Evolutionary conservation across 805 yeast genomes (phyloP).

Genomic region (Teunomyces lycoperdinae): DNA sequence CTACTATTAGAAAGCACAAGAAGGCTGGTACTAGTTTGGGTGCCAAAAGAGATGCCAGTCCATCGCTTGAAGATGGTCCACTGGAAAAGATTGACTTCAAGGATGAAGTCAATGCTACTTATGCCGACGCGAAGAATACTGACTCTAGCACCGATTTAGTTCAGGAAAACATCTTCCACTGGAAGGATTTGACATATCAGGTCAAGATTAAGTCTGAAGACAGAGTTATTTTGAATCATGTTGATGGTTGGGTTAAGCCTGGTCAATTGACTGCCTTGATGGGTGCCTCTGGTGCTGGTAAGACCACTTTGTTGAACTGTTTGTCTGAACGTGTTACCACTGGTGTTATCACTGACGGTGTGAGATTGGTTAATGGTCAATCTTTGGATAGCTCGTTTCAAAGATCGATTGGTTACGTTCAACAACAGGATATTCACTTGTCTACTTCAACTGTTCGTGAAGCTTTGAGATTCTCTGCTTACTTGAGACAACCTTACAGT

Average conservation of each 20-base stretch:
- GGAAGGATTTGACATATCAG: slow-evolving; percentile 38
- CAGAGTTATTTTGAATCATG: slow-evolving; percentile 46
- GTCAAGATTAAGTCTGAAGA: slow-evolving; percentile 38
- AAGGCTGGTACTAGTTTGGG: slow-evolving; percentile 13
- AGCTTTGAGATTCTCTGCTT: slow-evolving; percentile 21
- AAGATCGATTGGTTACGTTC: slow-evolving; percentile 30
- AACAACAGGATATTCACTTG: slow-evolving; percentile 31
- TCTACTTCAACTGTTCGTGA: slow-evolving; percentile 27
- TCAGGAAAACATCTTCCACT: slow-evolving; percentile 26
- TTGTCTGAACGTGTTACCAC: slow-evolving; percentile 22
- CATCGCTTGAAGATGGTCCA: slow-evolving; percentile 1
- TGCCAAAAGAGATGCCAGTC: slow-evolving; percentile 8
- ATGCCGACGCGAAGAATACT: slow-evolving; percentile 18
- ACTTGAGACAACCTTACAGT: slow-evolving; percentile 19
- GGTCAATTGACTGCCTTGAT: slow-evolving; percentile 75
- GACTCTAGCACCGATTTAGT: slow-evolving; percentile 1
- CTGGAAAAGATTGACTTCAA: slow-evolving; percentile 6
- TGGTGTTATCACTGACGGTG: slow-evolving; percentile 23
- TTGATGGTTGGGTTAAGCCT: slow-evolving; percentile 81
- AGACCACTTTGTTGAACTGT: slow-evolving; percentile 42
- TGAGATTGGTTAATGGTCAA: slow-evolving; percentile 34
- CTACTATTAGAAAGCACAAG: slow-evolving; percentile 33
- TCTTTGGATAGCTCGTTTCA: slow-evolving; percentile 23
- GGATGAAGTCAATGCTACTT: slow-evolving; percentile 16
- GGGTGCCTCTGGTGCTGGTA: slow-evolving; percentile 50